Conservation (phyloP, 2,329 filamentous ascomycete genomes). For the Helicocarpus griseus region DNA sequence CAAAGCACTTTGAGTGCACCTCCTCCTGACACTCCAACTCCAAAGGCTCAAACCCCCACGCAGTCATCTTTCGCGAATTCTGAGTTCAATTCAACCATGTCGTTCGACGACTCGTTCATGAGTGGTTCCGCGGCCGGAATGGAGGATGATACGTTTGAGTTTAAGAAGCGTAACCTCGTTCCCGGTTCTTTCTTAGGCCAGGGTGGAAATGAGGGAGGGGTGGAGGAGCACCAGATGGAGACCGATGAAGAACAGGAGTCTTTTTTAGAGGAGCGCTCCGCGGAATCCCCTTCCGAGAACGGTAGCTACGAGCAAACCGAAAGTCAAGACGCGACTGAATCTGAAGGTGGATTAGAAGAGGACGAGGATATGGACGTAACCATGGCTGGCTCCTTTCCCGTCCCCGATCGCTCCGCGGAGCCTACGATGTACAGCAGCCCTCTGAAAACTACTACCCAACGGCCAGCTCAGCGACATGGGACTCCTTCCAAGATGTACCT, state of each 20-base stretch:
- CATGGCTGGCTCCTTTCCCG: slow-evolving; percentile 68
- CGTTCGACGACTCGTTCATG: slow-evolving; percentile 32
- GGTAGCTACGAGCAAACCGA: slow-evolving; percentile 8
- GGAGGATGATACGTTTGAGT: slow-evolving; percentile 50
- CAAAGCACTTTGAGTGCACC: slow-evolving; percentile 41
- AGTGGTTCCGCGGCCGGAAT: slow-evolving; percentile 27
- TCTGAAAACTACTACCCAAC: slow-evolving; percentile 13
- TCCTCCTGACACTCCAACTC: slow-evolving; percentile 41
- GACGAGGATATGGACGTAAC: slow-evolving; percentile 61
- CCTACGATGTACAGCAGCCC: slow-evolving; percentile 44
- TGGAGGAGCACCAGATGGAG: slow-evolving; percentile 37
- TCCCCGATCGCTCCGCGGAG: slow-evolving; percentile 68
- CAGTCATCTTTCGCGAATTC: slow-evolving; percentile 20
- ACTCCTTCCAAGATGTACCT: slow-evolving; percentile 45
- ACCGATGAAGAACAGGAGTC: slow-evolving; percentile 47
- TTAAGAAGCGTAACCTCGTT: slow-evolving; percentile 45
- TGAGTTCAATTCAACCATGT: slow-evolving; percentile 30
- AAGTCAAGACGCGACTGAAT: slow-evolving; percentile 28
- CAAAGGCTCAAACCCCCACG: slow-evolving; percentile 26
- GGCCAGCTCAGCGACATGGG: slow-evolving; percentile 14
- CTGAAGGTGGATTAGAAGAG: slow-evolving; percentile 52
- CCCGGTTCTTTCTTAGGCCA: slow-evolving; percentile 74
- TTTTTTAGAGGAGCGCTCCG: slow-evolving; percentile 92
- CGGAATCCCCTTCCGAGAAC: slow-evolving; percentile 60
- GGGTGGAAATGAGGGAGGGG: slow-evolving; percentile 40